Base-by-base conservation (phyloP, 1,284 basidiomycete genomes). In the Rhodofomes roseus region DNA sequence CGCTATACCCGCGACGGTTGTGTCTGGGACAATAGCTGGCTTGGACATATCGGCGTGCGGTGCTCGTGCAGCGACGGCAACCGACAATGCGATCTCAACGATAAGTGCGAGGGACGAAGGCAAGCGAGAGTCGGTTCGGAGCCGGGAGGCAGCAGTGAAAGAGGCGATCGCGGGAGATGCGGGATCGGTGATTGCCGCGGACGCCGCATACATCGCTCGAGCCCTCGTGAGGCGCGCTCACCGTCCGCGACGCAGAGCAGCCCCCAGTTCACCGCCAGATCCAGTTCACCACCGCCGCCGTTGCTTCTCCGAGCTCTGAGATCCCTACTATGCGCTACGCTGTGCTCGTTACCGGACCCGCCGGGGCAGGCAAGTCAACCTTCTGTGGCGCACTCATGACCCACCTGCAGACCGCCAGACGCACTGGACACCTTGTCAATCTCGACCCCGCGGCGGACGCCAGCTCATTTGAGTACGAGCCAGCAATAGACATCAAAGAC, bases 281-380 rank as follows among this genome's bases (percentile, higher is more conserved):
- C 50, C n/a, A 2, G 50, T 22, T 18, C 43, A 20, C 23, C 9
- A 44, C 23, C n/a, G 25, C 25, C 46, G 16, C 16, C 25, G 14
- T 23, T 29, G 14, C 5, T 29, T 4, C 41, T 25, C 23, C 9
- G 9, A n/a, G n/a, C 31, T 31, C 23, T 22, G 31, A 12, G 5
- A 1, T n/a, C 23, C 12, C 31, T 14, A 18, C 9, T 14, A 96
- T 96, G 93, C 88, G 93, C 61, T 96, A 96, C 80, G 93, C 93
- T 8, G 90, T 95, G 29, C 83, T 96, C 46, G 82, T 90, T 54
- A 90, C 90, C 58, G 95, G 95, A 36, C 96, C 97, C 54, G 97
- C 97, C 0, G 97, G 97, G 43, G 95, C 96, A 7, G 97, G 97
- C 62, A 99, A 99, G 79, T 95, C 95, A 0, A 99, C 97, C 0